Evolutionary conservation across 371 early-diverging fungal genomes (phyloP).

Genomic region (Mucor lusitanicus): DNA sequence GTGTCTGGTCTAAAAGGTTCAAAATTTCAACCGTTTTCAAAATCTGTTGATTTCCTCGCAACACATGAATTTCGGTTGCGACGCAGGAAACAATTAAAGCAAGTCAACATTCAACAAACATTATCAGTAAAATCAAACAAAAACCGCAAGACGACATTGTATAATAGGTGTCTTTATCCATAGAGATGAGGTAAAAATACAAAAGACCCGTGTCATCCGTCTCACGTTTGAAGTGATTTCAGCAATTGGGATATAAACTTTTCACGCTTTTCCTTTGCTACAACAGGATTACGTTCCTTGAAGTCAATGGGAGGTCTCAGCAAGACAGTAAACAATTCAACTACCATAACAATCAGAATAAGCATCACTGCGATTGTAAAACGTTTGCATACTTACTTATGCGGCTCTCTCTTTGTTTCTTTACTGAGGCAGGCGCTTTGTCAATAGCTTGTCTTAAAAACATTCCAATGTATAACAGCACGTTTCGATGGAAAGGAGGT

Average conservation of each 20-base stretch:
- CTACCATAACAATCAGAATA: constrained; percentile 21
- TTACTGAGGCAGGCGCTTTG: constrained; percentile 34
- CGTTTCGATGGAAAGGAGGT: constrained; percentile 60
- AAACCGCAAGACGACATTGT: no score
- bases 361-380: not conserved
- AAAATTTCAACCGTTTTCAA: no score
- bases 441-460: constrained; percentile 71
- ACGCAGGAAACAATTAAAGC: no score
- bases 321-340: constrained; percentile 47
- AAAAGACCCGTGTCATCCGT: not conserved
- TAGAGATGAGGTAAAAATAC: not conserved
- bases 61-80: no score
- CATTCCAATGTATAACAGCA: constrained; percentile 74
- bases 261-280: constrained; percentile 36
- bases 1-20: no score
- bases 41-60: no score
- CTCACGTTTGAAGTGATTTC: constrained; percentile 9
- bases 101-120: no score
- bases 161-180: no score
- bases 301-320: constrained; percentile 41
- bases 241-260: constrained; percentile 33
- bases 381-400: constrained; percentile 42
- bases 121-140: no score
- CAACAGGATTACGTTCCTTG: constrained; percentile 47
- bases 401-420: constrained; percentile 33